A percentile compares a stretch with the other conserved stretches of the same genome.
Conservation (phyloP, 139 green algal species). For the Coccomyxa sp. region DNA sequence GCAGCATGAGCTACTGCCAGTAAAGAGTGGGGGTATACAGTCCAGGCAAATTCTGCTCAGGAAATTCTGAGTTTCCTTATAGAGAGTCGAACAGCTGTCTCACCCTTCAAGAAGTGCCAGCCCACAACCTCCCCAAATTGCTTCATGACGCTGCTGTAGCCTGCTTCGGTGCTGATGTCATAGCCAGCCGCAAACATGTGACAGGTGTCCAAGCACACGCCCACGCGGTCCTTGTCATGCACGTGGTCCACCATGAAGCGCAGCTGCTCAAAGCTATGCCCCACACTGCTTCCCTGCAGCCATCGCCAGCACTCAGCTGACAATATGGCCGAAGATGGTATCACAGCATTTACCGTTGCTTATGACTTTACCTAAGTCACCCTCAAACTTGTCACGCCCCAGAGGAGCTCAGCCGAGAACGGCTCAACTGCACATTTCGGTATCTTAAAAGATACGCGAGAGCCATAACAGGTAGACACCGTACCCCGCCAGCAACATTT, state of each 20-base stretch:
- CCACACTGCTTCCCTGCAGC: background rate
- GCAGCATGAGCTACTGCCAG: too few species aligned
- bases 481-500: constrained; percentile 13
- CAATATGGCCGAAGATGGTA: background rate
- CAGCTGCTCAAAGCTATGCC: constrained; percentile 17
- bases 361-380: background rate
- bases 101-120: constrained; percentile 10
- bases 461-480: too few species aligned
- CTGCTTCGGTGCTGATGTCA: constrained; percentile 9
- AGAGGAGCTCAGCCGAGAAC: too few species aligned
- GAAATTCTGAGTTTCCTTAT: too few species aligned
- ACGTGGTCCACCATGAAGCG: constrained; percentile 17
- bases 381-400: background rate
- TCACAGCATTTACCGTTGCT: background rate
- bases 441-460: too few species aligned
- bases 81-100: too few species aligned
- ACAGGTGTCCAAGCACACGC: constrained; percentile 23
- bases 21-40: too few species aligned
- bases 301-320: background rate
- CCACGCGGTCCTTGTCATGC: constrained; percentile 16
- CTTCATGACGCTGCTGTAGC: constrained; percentile 1
- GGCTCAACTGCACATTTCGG: too few species aligned
- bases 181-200: constrained; percentile 27
- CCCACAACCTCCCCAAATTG: constrained; percentile 21
- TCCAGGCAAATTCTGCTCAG: too few species aligned